phyloP scores from a whole-genome alignment of 2,329 filamentous ascomycete genomes.

The Claviceps pazoutovae region DNA sequence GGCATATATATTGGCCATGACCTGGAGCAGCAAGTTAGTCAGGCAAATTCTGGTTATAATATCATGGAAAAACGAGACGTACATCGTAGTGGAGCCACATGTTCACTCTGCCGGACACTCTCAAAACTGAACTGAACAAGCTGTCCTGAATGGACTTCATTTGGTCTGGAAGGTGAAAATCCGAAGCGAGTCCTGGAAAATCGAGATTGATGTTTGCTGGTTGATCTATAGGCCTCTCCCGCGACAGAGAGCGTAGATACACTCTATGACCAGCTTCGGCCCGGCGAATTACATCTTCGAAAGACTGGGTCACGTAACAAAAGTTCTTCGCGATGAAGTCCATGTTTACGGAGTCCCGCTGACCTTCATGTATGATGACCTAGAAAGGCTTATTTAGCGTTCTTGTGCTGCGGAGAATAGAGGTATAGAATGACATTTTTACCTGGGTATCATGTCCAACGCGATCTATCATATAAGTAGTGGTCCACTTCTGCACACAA shows the following conservation, averaged over 20 bases:
- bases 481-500: constrained; percentile 54
- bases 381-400: constrained; percentile 17
- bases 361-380: constrained; percentile 62
- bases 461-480: constrained; percentile 49
- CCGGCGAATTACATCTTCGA: constrained; percentile 51
- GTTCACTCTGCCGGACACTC: constrained; percentile 65
- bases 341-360: constrained; percentile 44
- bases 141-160: constrained; percentile 46
- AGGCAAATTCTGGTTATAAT: background rate
- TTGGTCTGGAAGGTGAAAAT: constrained; percentile 55
- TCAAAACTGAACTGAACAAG: constrained; percentile 63
- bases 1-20: constrained; percentile 77
- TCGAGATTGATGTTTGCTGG: constrained; percentile 59
- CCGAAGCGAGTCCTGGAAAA: constrained; percentile 53
- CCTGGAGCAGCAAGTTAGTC: constrained; percentile 26
- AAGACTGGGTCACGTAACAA: constrained; percentile 52
- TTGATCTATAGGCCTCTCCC: constrained; percentile 49
- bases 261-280: constrained; percentile 45
- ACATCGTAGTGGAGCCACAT: constrained; percentile 90
- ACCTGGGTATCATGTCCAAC: constrained; percentile 50
- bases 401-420: background rate
- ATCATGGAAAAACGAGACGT: constrained; percentile 13
- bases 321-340: constrained; percentile 80
- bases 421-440: constrained; percentile 9
- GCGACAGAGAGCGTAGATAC: constrained; percentile 69